Percentiles rank a stretch among this genome's conserved stretches.
Conservation (phyloP, 2,329 filamentous ascomycete species). For the Scedosporium apiospermum region DNA sequence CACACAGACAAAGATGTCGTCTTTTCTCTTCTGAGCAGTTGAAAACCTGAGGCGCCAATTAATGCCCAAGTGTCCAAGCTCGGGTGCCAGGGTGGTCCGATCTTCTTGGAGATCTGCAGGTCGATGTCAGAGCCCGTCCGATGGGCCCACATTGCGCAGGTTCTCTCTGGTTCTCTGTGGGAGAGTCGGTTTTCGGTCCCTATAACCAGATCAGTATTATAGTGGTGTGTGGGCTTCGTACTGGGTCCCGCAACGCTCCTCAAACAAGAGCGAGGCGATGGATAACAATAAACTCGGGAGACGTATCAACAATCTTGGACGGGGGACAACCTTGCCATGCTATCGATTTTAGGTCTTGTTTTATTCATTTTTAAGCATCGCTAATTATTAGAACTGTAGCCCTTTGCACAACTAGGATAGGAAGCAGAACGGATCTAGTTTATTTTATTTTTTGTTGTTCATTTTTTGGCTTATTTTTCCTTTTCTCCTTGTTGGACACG, state of each 20-base stretch:
- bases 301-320: not conserved
- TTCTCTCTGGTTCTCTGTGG: not conserved
- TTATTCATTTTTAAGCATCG: not conserved
- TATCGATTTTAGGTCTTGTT: not conserved
- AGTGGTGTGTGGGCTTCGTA: too few relatives aligned
- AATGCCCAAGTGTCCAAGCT: not conserved
- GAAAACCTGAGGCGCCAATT: too few relatives aligned
- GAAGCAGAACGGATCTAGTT: too few relatives aligned
- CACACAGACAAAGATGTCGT: too few relatives aligned
- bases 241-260: not conserved
- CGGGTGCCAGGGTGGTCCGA: slow-evolving; percentile 1
- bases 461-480: not conserved
- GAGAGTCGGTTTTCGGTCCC: too few relatives aligned
- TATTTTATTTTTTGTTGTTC: not conserved
- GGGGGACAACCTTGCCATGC: not conserved
- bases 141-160: too few relatives aligned
- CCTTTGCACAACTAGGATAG: too few relatives aligned
- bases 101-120: not conserved
- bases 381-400: too few relatives aligned
- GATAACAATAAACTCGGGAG: not conserved
- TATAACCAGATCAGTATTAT: too few relatives aligned
- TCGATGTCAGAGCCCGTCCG: not conserved
- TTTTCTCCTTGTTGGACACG: not conserved
- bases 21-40: too few relatives aligned
- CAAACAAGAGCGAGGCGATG: not conserved